Conservation (phyloP, 116 monocot genomes). For the Iris pallida region DNA sequence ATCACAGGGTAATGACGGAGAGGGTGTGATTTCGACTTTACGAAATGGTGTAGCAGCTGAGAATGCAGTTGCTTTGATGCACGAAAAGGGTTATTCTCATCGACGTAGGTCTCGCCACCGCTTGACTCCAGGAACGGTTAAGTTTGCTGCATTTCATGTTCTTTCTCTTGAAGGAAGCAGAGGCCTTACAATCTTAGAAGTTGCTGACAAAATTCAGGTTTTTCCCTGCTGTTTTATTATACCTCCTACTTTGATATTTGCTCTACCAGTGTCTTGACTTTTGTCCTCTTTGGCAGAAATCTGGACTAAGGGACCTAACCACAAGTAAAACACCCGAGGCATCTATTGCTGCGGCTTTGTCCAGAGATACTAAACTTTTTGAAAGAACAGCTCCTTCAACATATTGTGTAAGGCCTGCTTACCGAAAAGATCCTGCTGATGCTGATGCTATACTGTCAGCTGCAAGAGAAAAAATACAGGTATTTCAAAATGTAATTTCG, state of each 20-base stretch:
- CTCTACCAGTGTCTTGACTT: slow-evolving; percentile 5
- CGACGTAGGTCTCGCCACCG: slow-evolving; percentile 35
- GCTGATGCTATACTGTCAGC: slow-evolving; percentile 52
- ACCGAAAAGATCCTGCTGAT: slow-evolving; percentile 65
- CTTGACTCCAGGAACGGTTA: slow-evolving; percentile 49
- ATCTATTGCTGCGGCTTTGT: slow-evolving; percentile 82
- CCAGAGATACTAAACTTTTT: slow-evolving; percentile 73
- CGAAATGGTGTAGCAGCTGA: slow-evolving; percentile 87
- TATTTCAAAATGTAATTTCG: slow-evolving; percentile 57
- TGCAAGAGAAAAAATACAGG: slow-evolving; percentile 56
- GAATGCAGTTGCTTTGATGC: slow-evolving; percentile 68
- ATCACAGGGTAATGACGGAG: slow-evolving; percentile 63
- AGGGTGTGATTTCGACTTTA: slow-evolving; percentile 75
- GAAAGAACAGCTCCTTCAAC: slow-evolving; percentile 89
- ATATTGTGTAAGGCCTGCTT: slow-evolving; percentile 54
- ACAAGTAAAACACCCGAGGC: slow-evolving; percentile 90
- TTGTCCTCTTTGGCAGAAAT: slow-evolving; percentile 37
- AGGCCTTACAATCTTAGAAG: slow-evolving; percentile 45
- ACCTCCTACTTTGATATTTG: no score
- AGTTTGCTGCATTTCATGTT: slow-evolving; percentile 56
- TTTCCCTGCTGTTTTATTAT: background rate
- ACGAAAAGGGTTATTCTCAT: slow-evolving; percentile 37
- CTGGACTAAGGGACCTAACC: slow-evolving; percentile 77
- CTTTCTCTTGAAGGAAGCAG: slow-evolving; percentile 42
- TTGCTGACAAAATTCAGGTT: slow-evolving; percentile 55